Evolutionary conservation across 31 red algal genomes (phyloP).

Genomic region (Porphyra umbilicalis): DNA sequence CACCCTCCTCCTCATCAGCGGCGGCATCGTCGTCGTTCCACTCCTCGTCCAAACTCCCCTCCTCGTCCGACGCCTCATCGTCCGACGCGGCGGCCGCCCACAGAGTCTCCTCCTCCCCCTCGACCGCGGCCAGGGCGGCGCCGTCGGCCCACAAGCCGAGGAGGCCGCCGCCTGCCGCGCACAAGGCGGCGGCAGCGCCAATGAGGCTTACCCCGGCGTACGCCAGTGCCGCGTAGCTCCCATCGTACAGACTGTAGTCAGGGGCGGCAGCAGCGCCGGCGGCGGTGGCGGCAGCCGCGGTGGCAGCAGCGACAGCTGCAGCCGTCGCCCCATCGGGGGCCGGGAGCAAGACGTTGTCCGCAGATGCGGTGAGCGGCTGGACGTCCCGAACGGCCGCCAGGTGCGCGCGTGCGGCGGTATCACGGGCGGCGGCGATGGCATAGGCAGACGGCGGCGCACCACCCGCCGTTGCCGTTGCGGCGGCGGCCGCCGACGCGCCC

Average conservation of each 20-base stretch:
- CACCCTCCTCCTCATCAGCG: too few species aligned
- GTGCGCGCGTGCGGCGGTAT: neutral
- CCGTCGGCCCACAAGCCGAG: neutral
- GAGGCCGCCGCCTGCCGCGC: neutral
- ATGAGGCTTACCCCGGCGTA: neutral
- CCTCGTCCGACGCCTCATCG: too few species aligned
- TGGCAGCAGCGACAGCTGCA: neutral
- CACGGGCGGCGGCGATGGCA: neutral
- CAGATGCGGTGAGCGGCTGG: too few species aligned
- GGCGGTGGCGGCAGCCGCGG: neutral
- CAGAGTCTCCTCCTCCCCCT: neutral
- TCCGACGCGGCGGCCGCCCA: neutral
- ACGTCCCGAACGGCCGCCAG: neutral
- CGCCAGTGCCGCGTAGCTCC: neutral
- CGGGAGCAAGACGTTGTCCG: too few species aligned
- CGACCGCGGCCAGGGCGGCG: neutral
- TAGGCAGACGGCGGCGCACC: neutral
- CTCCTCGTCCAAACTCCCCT: neutral
- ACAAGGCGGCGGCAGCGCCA: neutral
- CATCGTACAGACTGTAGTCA: neutral
- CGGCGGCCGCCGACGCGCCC: neutral
- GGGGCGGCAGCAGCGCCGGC: neutral
- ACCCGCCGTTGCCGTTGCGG: neutral
- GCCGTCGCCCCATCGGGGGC: neutral
- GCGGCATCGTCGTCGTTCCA: neutral